Evolutionary conservation across 202 grass and related monocot genomes (phyloP), one percentile per base, ranked within the genome.

Genomic region (Saccharum hybrid): DNA sequence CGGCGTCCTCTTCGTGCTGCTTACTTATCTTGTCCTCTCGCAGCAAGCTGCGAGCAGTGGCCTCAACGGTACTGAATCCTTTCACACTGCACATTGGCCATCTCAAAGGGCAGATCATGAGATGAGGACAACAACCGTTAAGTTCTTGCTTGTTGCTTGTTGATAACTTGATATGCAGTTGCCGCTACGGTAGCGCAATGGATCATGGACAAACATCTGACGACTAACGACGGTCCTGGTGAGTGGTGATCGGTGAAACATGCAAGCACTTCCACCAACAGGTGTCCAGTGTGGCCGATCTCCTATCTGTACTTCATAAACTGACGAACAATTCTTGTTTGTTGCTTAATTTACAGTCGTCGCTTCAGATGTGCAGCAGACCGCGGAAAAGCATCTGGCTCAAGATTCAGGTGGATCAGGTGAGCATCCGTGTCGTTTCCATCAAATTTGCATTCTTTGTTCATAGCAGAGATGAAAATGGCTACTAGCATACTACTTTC

Each of bases 101-200:
- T 66, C 26, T 33, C 30, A 34, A 65, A 65, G 2, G 26, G 6
- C 30, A 36, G 63, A 66, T 66, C 30, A 36, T 66, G 14, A 66
- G 16, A 23, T 48, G 41, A 49, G 2, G 42, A 3, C 42, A 49
- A 48, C 3, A 49, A 48, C 3, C 3, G 8, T 10, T 22, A 56
- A n/a, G 12, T 31, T 49, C 23, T 49, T 72, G 43, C 3, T 49
- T 72, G 6, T 21, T 72, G 46, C 14, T 52, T 52, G 3, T 49
- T 74, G 41, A 28, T 28, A 28, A 28, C 28, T 28, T 28, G 28
- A 51, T 74, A 10, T 74, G 57, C 57, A 74, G 81, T 65, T 74
- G 70, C 45, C 12, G 64, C 62, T 8, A 39, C 81, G 81, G 81
- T 59, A 28, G 12, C 81, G 23, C 70, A 73, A 82, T 18, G 69